Evolutionary conservation across 257 asterid genomes (phyloP), one percentile per base, ranked within the genome.

Genomic region (Dorcoceras hygrometricum): DNA sequence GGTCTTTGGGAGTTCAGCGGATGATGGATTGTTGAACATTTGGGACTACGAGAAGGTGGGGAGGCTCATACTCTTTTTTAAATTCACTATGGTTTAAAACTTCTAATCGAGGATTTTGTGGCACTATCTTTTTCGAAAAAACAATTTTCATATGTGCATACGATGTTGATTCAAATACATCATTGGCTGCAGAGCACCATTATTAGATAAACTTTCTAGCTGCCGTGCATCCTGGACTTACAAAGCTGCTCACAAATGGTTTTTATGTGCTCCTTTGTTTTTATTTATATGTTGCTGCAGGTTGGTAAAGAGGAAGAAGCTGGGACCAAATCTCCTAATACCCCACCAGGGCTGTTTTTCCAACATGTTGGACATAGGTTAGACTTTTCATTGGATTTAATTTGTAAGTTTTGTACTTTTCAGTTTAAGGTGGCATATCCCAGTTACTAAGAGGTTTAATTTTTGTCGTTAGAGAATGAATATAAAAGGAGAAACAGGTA

Each of bases 311-410:
- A 79, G 79, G 83, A 80, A 75, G 95, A 87, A 50, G 63, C 76
- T 26, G 89, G 81, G 73, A 58, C 85, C 6, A 79, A 80, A 69
- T 43, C 90, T 75, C 77, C 79, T 62, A 79, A 69, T 78, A 56
- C 82, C 72, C 88, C 95, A 55, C 84, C 88, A 46, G 99, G 99
- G 68, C 83, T 94, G 85, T 94, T 94, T 76, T 94, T 94, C 73
- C 96, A 89, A 76, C 99, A 94, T 76, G 95, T 96, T 77, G 99
- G 99, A 62, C 99, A 94, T 91, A 90, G 99, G 99, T 90, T 58
- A 66, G 77, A 69, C 73, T 25, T 77, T 77, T 62, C 70, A n/a
- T n/a, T n/a, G n/a, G n/a, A n/a, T n/a, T n/a, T n/a, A n/a, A n/a
- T n/a, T n/a, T n/a, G n/a, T n/a, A n/a, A n/a, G n/a, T n/a, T n/a